Percentiles rank a stretch among this genome's conserved stretches.
These are phyloP conservation scores for Suillus hirtellus DNA, from an alignment of 768 basidiomycete species.

Conservation along the genomic window DNA sequence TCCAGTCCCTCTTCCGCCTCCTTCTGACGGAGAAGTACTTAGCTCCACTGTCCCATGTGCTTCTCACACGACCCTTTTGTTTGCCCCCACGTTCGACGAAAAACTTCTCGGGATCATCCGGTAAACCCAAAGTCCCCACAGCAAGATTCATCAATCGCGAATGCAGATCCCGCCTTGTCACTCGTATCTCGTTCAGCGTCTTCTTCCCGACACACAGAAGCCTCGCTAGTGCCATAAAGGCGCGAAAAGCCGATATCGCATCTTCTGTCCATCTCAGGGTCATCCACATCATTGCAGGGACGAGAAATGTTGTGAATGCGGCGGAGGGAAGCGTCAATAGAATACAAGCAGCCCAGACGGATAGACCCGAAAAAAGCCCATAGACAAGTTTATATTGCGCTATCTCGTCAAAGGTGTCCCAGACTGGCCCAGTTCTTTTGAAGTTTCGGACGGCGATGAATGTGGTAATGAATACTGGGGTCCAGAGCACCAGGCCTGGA, in stretches of 20 bases:
- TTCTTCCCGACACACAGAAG: slow-evolving; percentile 62
- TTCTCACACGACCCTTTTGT: slow-evolving; percentile 69
- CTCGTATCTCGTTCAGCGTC: slow-evolving; percentile 54
- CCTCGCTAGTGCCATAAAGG: slow-evolving; percentile 60
- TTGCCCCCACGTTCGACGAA: slow-evolving; percentile 58
- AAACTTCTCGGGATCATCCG: slow-evolving; percentile 66
- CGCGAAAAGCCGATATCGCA: slow-evolving; percentile 75
- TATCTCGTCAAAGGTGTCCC: slow-evolving; percentile 89
- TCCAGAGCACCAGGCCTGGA: slow-evolving; percentile 81
- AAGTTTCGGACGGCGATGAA: slow-evolving; percentile 71
- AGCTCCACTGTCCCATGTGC: slow-evolving; percentile 66
- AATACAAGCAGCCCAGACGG: slow-evolving; percentile 60
- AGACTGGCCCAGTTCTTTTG: slow-evolving; percentile 79
- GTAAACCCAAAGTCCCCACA: slow-evolving; percentile 55
- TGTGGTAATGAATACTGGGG: slow-evolving; percentile 73
- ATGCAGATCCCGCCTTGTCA: slow-evolving; percentile 57
- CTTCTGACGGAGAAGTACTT: slow-evolving; percentile 80
- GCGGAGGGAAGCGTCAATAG: slow-evolving; percentile 65
- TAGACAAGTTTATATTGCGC: slow-evolving; percentile 88
- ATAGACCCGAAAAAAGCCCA: slow-evolving; percentile 71
- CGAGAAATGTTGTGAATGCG: slow-evolving; percentile 52
- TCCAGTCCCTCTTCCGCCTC: slow-evolving; percentile 86
- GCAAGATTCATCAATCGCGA: slow-evolving; percentile 69
- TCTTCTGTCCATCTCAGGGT: slow-evolving; percentile 88
- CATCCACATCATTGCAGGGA: slow-evolving; percentile 87